Evolutionary conservation across 495 filamentous ascomycete genomes (phyloP).

Genomic region (Neurospora sp.): DNA sequence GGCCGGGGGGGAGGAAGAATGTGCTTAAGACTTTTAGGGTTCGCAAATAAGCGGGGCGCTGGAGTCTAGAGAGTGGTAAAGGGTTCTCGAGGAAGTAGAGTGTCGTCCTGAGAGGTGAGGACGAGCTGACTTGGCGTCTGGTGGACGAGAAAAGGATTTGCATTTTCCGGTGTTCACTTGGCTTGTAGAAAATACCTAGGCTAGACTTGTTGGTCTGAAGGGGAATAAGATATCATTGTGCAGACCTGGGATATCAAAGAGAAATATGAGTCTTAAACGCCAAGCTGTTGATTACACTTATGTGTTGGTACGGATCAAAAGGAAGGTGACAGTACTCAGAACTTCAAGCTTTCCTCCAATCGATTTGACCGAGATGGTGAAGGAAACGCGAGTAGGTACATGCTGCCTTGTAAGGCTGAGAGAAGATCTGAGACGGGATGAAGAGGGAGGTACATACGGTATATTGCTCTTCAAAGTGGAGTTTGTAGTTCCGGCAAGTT

Average conservation of each 20-base stretch:
- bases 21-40: constrained; percentile 86
- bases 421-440: background rate
- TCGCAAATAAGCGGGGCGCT: no score
- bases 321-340: no score
- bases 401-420: background rate
- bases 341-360: no score
- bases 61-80: no score
- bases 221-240: background rate
- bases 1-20: constrained; percentile 52
- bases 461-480: no score
- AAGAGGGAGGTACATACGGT: background rate
- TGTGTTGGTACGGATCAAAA: no score
- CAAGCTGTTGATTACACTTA: no score
- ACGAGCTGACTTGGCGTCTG: background rate
- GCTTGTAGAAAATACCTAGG: background rate
- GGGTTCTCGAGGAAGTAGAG: constrained; percentile 10
- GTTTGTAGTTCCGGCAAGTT: background rate
- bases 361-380: no score
- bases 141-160: background rate
- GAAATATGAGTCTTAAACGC: no score
- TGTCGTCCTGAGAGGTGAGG: no score
- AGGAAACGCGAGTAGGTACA: background rate
- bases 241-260: background rate
- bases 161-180: background rate
- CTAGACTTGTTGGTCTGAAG: background rate